phyloP scores from a whole-genome alignment of 1,139 yeast species.

The Sugiyamaella neomexicana region DNA sequence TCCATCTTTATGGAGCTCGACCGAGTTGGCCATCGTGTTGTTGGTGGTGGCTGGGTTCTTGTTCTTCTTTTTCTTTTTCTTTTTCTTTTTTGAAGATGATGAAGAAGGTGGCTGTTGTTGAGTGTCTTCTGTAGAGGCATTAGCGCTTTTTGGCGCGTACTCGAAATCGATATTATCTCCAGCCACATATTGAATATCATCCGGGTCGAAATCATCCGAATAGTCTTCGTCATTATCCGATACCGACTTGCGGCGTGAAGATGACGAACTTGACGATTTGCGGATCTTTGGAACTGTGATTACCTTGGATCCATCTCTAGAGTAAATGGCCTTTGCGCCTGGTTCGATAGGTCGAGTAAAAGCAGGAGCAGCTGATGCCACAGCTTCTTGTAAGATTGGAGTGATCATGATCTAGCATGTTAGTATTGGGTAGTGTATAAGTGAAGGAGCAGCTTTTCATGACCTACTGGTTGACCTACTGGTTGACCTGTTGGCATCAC shows the following conservation, averaged over 20 bases:
- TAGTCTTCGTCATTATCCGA: constrained; percentile 26
- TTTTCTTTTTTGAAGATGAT: constrained; percentile 41
- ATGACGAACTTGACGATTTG: background rate
- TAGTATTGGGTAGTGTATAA: background rate
- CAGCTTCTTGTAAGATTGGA: constrained; percentile 20
- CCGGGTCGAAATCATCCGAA: constrained; percentile 22
- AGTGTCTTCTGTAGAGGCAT: background rate
- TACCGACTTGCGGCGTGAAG: constrained; percentile 6
- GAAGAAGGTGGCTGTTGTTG: constrained; percentile 1
- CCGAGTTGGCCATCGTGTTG: constrained; percentile 16
- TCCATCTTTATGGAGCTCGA: constrained; percentile 33
- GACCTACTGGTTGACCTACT: too few relatives aligned
- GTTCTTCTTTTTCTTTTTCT: constrained; percentile 46
- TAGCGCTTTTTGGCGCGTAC: constrained; percentile 35
- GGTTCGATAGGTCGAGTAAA: constrained; percentile 29
- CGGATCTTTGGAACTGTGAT: constrained; percentile 28
- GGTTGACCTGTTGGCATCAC: too few relatives aligned
- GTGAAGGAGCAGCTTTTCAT: too few relatives aligned
- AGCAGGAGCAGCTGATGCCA: constrained; percentile 31
- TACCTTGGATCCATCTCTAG: constrained; percentile 33
- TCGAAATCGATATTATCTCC: constrained; percentile 67
- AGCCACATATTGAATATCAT: constrained; percentile 42
- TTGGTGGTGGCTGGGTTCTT: constrained; percentile 39
- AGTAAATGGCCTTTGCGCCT: constrained; percentile 32
- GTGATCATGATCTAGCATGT: constrained; percentile 5